phyloP scores from a whole-genome alignment of 129 eudicot species.

The Sambucus nigra region DNA sequence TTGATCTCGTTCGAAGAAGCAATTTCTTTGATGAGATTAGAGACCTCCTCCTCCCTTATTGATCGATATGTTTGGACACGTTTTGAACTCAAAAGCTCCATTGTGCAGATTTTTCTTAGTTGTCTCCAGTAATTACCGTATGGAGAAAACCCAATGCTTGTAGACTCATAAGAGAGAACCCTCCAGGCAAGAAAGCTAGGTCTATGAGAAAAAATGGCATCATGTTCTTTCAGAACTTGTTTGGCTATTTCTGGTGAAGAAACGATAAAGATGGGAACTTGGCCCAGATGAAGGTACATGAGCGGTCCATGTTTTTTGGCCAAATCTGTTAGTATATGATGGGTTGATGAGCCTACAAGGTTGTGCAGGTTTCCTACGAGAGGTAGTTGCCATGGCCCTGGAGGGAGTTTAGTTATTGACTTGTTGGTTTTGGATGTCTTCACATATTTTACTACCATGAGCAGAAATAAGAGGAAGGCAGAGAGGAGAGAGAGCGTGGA shows the following conservation, averaged over 20 bases:
- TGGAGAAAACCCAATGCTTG: slow-evolving; percentile 21
- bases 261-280: slow-evolving; percentile 15
- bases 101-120: slow-evolving; percentile 25
- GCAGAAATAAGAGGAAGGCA: slow-evolving; percentile 5
- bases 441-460: not conserved
- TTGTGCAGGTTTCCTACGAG: slow-evolving; percentile 35
- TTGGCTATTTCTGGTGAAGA: slow-evolving; percentile 30
- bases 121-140: slow-evolving; percentile 28
- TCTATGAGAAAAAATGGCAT: slow-evolving; percentile 16
- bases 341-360: slow-evolving; percentile 24
- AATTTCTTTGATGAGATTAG: slow-evolving; percentile 13
- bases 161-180: slow-evolving; percentile 18
- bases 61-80: slow-evolving; percentile 21
- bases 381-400: slow-evolving; percentile 36
- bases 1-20: slow-evolving; percentile 14
- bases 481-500: not conserved
- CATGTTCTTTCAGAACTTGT: slow-evolving; percentile 26
- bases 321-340: slow-evolving; percentile 19
- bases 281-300: slow-evolving; percentile 26
- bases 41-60: slow-evolving; percentile 23
- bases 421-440: slow-evolving; percentile 1
- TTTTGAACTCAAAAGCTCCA: slow-evolving; percentile 29
- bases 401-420: slow-evolving; percentile 13
- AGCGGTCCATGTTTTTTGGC: slow-evolving; percentile 23
- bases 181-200: slow-evolving; percentile 16